Evolutionary conservation across 192 early-diverging fungal genomes (phyloP), one percentile per base, ranked within the genome.

Genomic region (Linnemannia elongata): DNA sequence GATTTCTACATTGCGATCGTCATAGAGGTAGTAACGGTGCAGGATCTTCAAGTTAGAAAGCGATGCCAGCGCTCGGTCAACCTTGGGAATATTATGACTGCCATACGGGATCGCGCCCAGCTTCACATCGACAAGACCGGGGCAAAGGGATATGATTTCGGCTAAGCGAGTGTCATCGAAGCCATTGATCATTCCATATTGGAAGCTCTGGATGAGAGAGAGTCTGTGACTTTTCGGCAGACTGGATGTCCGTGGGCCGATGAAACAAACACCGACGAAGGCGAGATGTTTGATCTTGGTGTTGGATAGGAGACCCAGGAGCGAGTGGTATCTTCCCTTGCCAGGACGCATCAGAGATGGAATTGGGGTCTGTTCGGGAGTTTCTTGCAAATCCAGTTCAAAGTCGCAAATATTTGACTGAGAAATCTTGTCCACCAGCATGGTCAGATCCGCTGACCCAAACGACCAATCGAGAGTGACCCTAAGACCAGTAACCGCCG

Each of bases 251-350:
- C 18, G 49, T 0, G 20, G 18, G 1, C 49, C 20, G 49, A 52
- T 52, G 49, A 20, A 0, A 52, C 0, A 0, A 5, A 20, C 18
- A 4, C 5, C 0, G 49, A 20, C 1, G 6, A 78, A 17, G 13
- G 44, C 33, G 1, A 78, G 44, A 1, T 1, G 8, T 22, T 52
- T 41, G 6, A 78, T 69, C 45, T 52, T 70, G 63, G 22, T 22
- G 33, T 69, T 69, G 9, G 68, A 42, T 35, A 78, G 38, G 2
- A 78, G 27, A 1, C 66, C 47, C 1, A 78, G 68, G 20, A 78
- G 17, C 0, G 77, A 68, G 22, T 69, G 30, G 68, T 78, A 78
- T 22, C 36, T 71, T 6, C 77, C 77, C 22, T 78, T 78, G 15
- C 77, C 68, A 0, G 49, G 49, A 1, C 39, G 77, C 1, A 78